Conservation (phyloP, 345 rosid genomes). For the Psidium friedrichsthalianum region DNA sequence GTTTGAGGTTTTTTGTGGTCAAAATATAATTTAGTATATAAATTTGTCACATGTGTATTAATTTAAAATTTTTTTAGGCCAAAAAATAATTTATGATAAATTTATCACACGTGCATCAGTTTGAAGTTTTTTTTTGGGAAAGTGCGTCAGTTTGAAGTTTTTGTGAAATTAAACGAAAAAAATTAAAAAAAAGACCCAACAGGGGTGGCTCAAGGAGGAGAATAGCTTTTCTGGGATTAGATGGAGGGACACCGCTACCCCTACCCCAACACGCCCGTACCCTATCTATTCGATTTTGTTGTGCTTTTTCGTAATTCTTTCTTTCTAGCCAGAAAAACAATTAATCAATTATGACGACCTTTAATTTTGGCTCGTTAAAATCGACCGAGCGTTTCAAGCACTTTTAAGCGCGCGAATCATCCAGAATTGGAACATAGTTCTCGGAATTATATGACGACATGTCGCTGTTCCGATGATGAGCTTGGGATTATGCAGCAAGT, state of each 20-base stretch:
- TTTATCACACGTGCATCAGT: no score
- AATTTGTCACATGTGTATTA: no score
- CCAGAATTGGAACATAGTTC: no score
- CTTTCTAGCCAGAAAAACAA: not conserved
- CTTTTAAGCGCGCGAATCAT: not conserved
- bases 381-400: not conserved
- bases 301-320: not conserved
- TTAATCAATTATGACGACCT: not conserved
- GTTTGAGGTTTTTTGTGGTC: no score
- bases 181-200: not conserved
- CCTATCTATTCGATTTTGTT: not conserved
- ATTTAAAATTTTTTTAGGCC: no score
- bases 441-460: no score
- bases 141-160: no score
- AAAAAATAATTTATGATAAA: no score
- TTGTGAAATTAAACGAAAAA: no score
- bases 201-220: not conserved
- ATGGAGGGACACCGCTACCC: not conserved
- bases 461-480: not conserved
- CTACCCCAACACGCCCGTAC: fast-evolving
- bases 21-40: no score
- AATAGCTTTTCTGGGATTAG: fast-evolving
- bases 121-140: no score
- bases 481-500: not conserved
- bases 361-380: not conserved